These are phyloP conservation scores for Candida tibetensis DNA, from an alignment of 805 yeast species.

Conservation along the genomic window DNA sequence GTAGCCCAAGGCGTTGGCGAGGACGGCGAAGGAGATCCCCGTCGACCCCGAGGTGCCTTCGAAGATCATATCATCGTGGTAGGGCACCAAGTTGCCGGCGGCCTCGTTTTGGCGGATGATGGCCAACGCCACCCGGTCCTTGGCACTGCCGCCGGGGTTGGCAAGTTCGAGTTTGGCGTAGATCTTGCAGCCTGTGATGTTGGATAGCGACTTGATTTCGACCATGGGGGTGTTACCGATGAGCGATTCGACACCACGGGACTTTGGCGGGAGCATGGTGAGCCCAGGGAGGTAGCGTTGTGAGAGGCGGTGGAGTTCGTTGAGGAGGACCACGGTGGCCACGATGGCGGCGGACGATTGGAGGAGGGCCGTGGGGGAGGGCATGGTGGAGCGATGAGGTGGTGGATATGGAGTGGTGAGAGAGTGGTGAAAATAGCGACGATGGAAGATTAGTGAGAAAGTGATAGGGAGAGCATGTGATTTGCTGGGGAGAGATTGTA, in stretches of 20 bases:
- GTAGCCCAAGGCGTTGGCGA: constrained; percentile 88
- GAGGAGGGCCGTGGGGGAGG: too few relatives aligned
- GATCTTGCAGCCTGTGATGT: constrained; percentile 73
- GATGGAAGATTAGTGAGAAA: too few relatives aligned
- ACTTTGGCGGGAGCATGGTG: constrained; percentile 24
- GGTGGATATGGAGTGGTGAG: too few relatives aligned
- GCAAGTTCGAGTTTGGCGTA: constrained; percentile 82
- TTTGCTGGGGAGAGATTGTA: too few relatives aligned
- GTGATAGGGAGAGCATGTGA: too few relatives aligned
- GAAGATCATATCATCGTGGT: constrained; percentile 68
- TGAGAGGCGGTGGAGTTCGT: constrained; percentile 6
- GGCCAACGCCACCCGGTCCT: constrained; percentile 89
- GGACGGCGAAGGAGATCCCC: constrained; percentile 87
- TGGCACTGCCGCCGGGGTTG: constrained; percentile 95
- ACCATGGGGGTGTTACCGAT: constrained; percentile 92
- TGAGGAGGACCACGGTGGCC: constrained; percentile 8
- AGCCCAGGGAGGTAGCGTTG: constrained; percentile 7
- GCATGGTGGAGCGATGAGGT: not conserved
- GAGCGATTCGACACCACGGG: constrained; percentile 66
- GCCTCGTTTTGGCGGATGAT: constrained; percentile 69
- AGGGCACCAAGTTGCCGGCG: constrained; percentile 54
- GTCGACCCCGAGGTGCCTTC: constrained; percentile 98
- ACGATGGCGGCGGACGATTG: constrained; percentile 18
- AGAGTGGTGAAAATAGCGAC: too few relatives aligned
- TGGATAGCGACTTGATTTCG: constrained; percentile 65